Conservation (phyloP, 495 filamentous ascomycete species). For the Talaromyces borbonicus region DNA sequence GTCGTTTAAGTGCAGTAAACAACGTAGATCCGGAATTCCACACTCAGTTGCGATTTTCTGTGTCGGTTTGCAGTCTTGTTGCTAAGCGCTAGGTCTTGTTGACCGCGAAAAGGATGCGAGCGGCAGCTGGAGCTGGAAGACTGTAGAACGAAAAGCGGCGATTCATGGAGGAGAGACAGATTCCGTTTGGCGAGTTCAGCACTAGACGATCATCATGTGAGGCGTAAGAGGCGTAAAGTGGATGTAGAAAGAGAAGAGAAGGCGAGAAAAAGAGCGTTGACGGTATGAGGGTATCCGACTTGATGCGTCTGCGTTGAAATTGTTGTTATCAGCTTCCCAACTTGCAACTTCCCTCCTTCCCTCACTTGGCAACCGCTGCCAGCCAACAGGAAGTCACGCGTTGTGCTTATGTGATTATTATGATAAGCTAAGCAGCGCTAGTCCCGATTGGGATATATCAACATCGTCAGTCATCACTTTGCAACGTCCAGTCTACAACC, state of each 20-base stretch:
- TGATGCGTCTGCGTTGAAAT: no score
- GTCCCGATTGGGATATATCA: background rate
- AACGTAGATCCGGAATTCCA: no score
- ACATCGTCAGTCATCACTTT: background rate
- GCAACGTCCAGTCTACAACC: background rate
- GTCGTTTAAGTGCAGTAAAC: no score
- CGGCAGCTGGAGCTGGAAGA: background rate
- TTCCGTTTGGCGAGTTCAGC: no score
- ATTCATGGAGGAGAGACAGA: background rate
- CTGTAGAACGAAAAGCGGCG: background rate
- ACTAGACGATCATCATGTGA: no score
- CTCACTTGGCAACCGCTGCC: constrained; percentile 3
- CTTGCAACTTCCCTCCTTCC: background rate
- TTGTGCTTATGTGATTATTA: no score
- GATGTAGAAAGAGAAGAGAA: background rate
- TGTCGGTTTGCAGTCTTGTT: background rate
- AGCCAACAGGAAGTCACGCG: constrained; percentile 2
- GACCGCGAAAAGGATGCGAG: background rate
- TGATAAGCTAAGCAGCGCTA: background rate
- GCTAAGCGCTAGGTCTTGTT: background rate
- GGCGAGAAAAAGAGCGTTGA: background rate
- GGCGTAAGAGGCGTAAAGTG: no score
- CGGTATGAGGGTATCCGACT: no score
- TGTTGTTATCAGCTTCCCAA: background rate
- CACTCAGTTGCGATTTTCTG: background rate